These are phyloP conservation scores for Ceratocystis ficicola DNA, from an alignment of 2,329 filamentous ascomycete genomes.

Conservation along the genomic window DNA sequence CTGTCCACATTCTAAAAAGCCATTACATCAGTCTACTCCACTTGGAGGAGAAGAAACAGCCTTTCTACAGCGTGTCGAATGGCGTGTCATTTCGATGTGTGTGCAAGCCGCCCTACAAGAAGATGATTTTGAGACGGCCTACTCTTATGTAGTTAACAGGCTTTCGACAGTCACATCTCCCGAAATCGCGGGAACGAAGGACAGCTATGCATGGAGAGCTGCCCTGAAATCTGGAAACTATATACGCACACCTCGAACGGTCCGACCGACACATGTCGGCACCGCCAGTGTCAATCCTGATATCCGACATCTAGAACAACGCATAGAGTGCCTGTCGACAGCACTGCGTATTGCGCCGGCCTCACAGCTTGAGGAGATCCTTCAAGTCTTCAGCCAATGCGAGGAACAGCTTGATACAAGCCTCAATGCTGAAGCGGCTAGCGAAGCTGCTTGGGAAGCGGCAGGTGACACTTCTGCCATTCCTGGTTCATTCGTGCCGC, in stretches of 20 bases:
- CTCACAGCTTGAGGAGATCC: slow-evolving; percentile 57
- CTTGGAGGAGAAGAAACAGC: slow-evolving; percentile 25
- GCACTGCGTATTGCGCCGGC: slow-evolving; percentile 63
- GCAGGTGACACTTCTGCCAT: slow-evolving; percentile 47
- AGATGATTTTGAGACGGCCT: slow-evolving; percentile 75
- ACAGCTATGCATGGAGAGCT: slow-evolving; percentile 58
- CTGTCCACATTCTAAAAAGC: background rate
- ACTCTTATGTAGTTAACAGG: slow-evolving; percentile 67
- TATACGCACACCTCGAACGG: slow-evolving; percentile 42
- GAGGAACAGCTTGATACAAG: slow-evolving; percentile 63
- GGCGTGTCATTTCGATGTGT: slow-evolving; percentile 66
- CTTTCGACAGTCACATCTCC: slow-evolving; percentile 34
- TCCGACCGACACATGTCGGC: slow-evolving; percentile 47
- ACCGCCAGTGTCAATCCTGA: slow-evolving; percentile 47
- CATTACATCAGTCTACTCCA: slow-evolving; percentile 23
- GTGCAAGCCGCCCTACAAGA: slow-evolving; percentile 64
- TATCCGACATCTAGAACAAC: slow-evolving; percentile 64
- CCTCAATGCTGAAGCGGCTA: slow-evolving; percentile 52
- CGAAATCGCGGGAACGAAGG: slow-evolving; percentile 29
- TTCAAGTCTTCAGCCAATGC: slow-evolving; percentile 62
- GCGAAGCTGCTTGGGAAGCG: slow-evolving; percentile 59
- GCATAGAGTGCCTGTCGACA: slow-evolving; percentile 66
- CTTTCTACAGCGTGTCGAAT: slow-evolving; percentile 39
- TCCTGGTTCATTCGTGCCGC: slow-evolving; percentile 42
- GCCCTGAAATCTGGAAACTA: slow-evolving; percentile 69